Base-by-base conservation (phyloP, 1,139 yeast species). In the Arxiozyma heterogenica region DNA sequence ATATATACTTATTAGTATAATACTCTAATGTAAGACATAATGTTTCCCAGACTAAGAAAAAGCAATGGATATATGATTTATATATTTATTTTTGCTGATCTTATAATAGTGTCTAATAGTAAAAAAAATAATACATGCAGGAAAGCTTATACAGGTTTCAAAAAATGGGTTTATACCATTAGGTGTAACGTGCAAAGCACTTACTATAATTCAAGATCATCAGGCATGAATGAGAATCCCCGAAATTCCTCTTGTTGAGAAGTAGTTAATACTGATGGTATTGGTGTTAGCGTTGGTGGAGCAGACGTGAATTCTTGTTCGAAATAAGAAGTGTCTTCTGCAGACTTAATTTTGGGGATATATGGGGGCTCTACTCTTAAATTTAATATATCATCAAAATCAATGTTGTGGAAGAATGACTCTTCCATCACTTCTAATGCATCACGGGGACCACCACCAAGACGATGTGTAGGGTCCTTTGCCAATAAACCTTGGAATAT, bases 181-280 rank as follows among this genome's bases (percentile, higher is more conserved):
- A 5, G 25, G 4, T 23, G 20, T 18, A 30, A 25, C 15, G 5
- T 12, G 38, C 6, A 45, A 21, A 25, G 21, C 5, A 45, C 41
- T 18, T 27, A 30, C 59, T 52, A 68, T 42, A 68, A 53, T 48
- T 62, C 67, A 42, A 68, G 54, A 50, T 67, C 87, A 47, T 86
- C 95, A 47, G 88, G 82, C 65, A 89, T 82, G 69, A 89, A 93
- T 1, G 97, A 88, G 72, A 93, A 93, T 4, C 98, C 98, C 65
- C 98, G 82, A 78, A 93, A 93, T 73, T 89, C 95, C 65, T 93
- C 97, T 75, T 93, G 98, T 83, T 87, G 86, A 47, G 84, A 83
- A 0, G 94, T 82, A 18, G 95, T 86, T 67, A 93, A 77, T 4
- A 87, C 84, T 20, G 96, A 85, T 57, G 88, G 93, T 51, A 93